These are phyloP conservation scores for Fonsecaea erecta DNA, from an alignment of 2,329 filamentous ascomycete genomes.

Conservation along the genomic window DNA sequence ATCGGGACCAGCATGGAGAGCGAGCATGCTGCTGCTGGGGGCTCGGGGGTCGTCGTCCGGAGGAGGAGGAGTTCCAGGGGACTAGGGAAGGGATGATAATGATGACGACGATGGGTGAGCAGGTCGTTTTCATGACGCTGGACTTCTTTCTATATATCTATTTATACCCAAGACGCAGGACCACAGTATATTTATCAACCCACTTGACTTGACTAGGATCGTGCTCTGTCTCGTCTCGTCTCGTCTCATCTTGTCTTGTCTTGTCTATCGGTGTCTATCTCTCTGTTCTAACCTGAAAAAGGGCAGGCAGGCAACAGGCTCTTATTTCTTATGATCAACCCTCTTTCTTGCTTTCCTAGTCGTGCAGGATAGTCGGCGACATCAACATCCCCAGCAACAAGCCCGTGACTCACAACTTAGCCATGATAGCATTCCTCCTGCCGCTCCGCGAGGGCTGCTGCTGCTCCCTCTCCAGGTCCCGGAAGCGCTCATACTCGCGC, in stretches of 20 bases:
- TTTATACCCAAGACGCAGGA: not conserved
- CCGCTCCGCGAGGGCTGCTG: not conserved
- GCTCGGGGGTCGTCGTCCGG: conserved; percentile 22
- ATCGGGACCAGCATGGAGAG: conserved; percentile 59
- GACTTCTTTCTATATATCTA: not conserved
- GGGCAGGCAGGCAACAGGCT: too few species aligned
- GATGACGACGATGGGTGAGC: not conserved
- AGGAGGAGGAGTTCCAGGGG: conserved; percentile 32
- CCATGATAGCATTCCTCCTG: not conserved
- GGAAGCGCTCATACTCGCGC: conserved; percentile 43
- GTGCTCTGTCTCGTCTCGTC: not conserved
- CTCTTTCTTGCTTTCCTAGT: too few species aligned
- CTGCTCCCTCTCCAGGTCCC: conserved; percentile 30
- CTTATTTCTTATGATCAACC: too few species aligned
- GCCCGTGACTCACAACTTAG: conserved; percentile 17
- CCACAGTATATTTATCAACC: not conserved
- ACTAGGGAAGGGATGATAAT: not conserved
- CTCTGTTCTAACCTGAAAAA: not conserved
- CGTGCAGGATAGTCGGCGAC: too few species aligned
- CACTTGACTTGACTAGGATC: not conserved
- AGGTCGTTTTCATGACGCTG: not conserved
- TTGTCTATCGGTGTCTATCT: not conserved
- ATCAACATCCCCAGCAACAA: too few species aligned
- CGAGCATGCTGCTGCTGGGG: conserved; percentile 27
- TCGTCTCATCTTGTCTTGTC: not conserved